A percentile compares a stretch with the other conserved stretches of the same genome.
phyloP scores from a whole-genome alignment of 2,329 filamentous ascomycete genomes.

The Apiospora kogelbergensis region DNA sequence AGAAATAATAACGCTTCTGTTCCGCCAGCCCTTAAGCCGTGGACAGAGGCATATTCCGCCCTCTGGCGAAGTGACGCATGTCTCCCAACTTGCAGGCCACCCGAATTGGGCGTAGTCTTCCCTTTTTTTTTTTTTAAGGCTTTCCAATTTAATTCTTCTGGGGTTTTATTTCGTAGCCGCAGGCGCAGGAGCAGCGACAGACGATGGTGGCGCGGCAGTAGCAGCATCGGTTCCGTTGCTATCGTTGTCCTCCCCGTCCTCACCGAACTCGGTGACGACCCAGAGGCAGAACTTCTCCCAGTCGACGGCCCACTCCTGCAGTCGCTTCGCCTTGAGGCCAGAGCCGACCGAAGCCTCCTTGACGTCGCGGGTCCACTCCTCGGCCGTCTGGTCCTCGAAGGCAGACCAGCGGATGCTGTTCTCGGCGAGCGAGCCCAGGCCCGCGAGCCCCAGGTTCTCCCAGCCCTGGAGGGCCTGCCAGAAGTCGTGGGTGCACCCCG shows the following conservation, averaged over 20 bases:
- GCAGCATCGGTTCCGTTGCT: too few species aligned
- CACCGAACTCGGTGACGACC: conserved; percentile 75
- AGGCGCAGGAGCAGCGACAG: not conserved
- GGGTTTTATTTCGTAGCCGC: not conserved
- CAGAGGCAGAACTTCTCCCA: conserved; percentile 93
- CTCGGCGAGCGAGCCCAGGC: conserved; percentile 83
- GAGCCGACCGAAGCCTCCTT: conserved; percentile 71
- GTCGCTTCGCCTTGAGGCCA: conserved; percentile 67
- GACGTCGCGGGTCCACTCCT: conserved; percentile 72
- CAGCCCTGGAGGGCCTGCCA: conserved; percentile 92
- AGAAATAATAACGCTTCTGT: not conserved
- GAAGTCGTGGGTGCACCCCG: conserved; percentile 87
- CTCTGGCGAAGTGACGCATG: not conserved
- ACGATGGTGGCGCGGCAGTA: too few species aligned
- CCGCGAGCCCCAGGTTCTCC: conserved; percentile 86
- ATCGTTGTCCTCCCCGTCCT: conserved; percentile 25
- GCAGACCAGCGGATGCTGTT: conserved; percentile 90
- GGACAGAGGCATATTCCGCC: not conserved
- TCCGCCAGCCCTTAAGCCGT: not conserved
- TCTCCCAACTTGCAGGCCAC: not conserved
- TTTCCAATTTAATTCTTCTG: not conserved
- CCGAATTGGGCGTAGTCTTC: not conserved
- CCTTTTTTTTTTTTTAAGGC: not conserved
- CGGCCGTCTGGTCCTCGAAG: conserved; percentile 74
- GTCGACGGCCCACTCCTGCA: conserved; percentile 76